Conservation (phyloP, 2,329 filamentous ascomycete species). For the Akanthomyces muscarius region DNA sequence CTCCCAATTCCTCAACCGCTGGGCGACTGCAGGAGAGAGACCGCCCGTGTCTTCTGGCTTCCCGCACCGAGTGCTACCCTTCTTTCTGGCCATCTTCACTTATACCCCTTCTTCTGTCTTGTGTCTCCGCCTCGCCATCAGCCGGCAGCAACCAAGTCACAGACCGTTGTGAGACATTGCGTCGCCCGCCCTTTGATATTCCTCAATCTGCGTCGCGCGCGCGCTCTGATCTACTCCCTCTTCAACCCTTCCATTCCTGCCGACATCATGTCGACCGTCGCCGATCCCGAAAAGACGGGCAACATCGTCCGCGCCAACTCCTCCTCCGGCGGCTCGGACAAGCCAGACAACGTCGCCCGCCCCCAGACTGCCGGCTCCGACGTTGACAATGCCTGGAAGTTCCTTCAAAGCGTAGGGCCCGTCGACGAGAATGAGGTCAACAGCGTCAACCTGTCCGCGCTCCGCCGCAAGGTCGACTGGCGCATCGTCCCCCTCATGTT, state of each 20-base stretch:
- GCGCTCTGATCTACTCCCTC: background rate
- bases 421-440: constrained; percentile 30
- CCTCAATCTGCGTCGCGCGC: too few species aligned
- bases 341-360: constrained; percentile 1
- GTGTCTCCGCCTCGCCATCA: too few species aligned
- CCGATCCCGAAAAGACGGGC: constrained; percentile 1
- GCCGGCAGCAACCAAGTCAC: background rate
- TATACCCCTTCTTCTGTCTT: background rate
- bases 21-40: background rate
- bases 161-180: background rate
- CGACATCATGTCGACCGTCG: constrained; percentile 23
- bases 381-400: constrained; percentile 45
- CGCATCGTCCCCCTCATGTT: constrained; percentile 60
- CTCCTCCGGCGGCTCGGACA: constrained; percentile 18
- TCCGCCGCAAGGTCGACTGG: constrained; percentile 55
- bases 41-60: background rate
- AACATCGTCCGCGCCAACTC: constrained; percentile 18
- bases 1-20: background rate
- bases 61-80: background rate
- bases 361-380: constrained; percentile 19
- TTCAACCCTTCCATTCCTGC: background rate
- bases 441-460: constrained; percentile 38
- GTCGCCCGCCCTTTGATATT: background rate
- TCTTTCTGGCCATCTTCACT: background rate
- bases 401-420: constrained; percentile 40